Base-by-base conservation (phyloP, 1,284 basidiomycete species). In the Schizophyllum commune region DNA sequence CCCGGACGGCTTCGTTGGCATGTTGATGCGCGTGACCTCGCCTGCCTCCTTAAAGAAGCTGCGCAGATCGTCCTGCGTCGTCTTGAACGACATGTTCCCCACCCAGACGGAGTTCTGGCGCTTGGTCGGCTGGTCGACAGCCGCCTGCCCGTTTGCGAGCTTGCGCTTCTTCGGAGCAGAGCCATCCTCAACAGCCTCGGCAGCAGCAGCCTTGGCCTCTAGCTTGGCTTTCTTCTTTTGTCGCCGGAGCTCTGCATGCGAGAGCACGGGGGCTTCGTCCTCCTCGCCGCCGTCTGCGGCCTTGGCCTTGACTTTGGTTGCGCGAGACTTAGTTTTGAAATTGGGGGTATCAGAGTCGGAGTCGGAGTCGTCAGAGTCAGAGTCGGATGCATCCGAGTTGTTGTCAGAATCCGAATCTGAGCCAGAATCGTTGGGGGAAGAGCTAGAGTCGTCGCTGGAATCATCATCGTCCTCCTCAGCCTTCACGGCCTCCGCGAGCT, bases 11-110 rank as follows among this genome's bases (percentile, higher is more conserved):
- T 87, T 90, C 65, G 77, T 85, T 8, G 90, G 89, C 84, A 92
- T 85, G 70, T 91, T 78, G 65, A 91, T 75, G 55, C 91, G 77
- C 22, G 88, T 89, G 64, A 91, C 83, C 70, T 87, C 88, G 33
- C 89, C 85, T 33, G 79, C 85, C 2, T 81, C 84, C 61, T 85
- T 81, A 70, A 97, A 89, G 74, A 94, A 93, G 19, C 74, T 74
- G 56, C 81, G 80, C 32, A 98, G 75, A 7, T 85, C 77, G 15
- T 89, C 86, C 57, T 83, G 75, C 0, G 88, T 92, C 19, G 96
- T 98, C 74, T 91, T 91, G 82, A 92, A 99, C 19, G 92, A 84
- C 70, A 99, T 72, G 73, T 99, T 99, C 55, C 97, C 96, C 51
- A 98, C 87, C 93, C 96, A 99, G 47, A 99, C 80, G 2, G 92